A percentile compares a stretch with the other conserved stretches of the same genome.
These are phyloP conservation scores for Tribonema minus DNA, from an alignment of 108 stramenopile genomes.

Conservation along the genomic window DNA sequence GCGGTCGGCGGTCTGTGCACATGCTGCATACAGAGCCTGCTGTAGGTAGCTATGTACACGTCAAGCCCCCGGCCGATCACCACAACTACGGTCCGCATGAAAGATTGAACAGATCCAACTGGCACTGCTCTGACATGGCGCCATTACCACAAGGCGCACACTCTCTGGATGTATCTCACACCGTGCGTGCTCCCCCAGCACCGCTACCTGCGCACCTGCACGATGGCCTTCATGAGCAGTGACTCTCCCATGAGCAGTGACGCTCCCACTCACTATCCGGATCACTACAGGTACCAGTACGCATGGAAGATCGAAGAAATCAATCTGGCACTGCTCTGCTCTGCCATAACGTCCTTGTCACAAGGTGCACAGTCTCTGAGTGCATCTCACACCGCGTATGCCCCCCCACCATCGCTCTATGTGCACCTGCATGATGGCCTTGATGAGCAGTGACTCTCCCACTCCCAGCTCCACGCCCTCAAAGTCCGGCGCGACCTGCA, in stretches of 20 bases:
- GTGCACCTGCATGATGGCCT: slow-evolving; percentile 67
- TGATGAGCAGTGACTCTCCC: slow-evolving; percentile 87
- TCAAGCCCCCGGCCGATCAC: too few species aligned
- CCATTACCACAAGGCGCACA: not conserved
- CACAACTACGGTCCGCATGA: too few species aligned
- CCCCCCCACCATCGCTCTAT: not conserved
- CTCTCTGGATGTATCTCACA: not conserved
- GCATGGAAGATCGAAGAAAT: too few species aligned
- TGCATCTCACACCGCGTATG: not conserved
- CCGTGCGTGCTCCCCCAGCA: not conserved
- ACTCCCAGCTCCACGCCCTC: slow-evolving; percentile 93
- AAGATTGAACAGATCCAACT: too few species aligned
- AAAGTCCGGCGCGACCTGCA: slow-evolving; percentile 85
- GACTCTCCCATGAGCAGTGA: slow-evolving; percentile 95
- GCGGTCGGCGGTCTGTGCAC: too few species aligned
- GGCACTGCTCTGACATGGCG: too few species aligned
- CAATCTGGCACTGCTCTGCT: too few species aligned
- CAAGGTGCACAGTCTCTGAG: not conserved
- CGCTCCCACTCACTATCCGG: too few species aligned
- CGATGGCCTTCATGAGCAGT: slow-evolving; percentile 87
- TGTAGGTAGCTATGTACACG: too few species aligned
- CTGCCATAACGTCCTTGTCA: not conserved
- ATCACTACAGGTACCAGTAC: too few species aligned
- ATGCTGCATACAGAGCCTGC: too few species aligned
- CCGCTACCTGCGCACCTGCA: not conserved